A percentile compares a stretch with the other conserved stretches of the same genome.
Evolutionary conservation across 345 rosid genomes (phyloP).

Genomic region (Aquilaria yunnanensis): DNA sequence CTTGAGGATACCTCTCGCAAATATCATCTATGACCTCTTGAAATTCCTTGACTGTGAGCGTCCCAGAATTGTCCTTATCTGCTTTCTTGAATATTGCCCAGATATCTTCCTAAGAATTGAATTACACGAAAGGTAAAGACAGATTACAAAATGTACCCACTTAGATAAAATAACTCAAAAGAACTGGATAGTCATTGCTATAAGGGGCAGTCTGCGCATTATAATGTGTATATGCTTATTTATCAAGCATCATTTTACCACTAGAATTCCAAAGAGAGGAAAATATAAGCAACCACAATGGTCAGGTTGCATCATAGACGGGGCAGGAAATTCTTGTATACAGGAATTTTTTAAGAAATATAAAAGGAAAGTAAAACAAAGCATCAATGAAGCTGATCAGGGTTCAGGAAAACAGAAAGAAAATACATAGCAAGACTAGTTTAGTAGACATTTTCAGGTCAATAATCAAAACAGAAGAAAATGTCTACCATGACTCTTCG

Average conservation of each 20-base stretch:
- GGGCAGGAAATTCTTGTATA: too few relatives aligned
- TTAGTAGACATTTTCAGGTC: not conserved
- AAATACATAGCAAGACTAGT: too few relatives aligned
- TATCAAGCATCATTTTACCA: too few relatives aligned
- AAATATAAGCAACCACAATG: too few relatives aligned
- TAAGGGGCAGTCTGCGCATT: too few relatives aligned
- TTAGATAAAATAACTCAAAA: not conserved
- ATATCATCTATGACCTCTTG: conserved; percentile 68
- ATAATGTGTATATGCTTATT: too few relatives aligned
- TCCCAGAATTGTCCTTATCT: conserved; percentile 82
- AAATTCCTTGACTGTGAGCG: conserved; percentile 65
- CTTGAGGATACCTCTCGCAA: conserved; percentile 79
- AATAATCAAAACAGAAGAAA: not conserved
- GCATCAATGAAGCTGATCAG: too few relatives aligned
- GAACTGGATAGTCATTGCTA: not conserved
- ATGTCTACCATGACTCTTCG: conserved; percentile 85
- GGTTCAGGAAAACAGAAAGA: too few relatives aligned
- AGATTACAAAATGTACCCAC: not conserved
- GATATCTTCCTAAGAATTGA: conserved; percentile 57
- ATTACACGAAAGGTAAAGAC: not conserved
- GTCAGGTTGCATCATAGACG: too few relatives aligned
- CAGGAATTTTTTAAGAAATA: too few relatives aligned
- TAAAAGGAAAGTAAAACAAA: too few relatives aligned
- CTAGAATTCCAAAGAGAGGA: too few relatives aligned
- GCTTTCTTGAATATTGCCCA: conserved; percentile 72